Evolutionary conservation across 345 rosid species (phyloP), one percentile per base, ranked within the genome.

Genomic region (Salix exigua): DNA sequence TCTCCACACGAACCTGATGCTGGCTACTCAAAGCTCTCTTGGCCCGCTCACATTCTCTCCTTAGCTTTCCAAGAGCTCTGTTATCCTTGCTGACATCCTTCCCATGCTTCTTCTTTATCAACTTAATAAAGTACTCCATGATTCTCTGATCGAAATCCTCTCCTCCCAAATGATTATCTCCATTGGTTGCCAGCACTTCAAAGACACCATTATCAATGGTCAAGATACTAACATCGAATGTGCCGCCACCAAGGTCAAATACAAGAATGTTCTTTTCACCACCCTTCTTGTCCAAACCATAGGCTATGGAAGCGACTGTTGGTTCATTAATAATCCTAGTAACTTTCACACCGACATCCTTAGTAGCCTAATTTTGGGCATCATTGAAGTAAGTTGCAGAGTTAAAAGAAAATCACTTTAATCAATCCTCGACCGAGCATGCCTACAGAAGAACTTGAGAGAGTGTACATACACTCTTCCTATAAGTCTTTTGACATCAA

Each of bases 81-180:
- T 74, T 82, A 76, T 82, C 84, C 66, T 78, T 71, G 66, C 84
- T 75, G 76, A 82, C 71, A 37, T 82, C 84, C 61, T 82, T 78
- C 10, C 73, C 76, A 38, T 82, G 68, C 78, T 82, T 82, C 74
- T 82, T 82, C 77, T 71, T 82, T 42, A 75, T 75, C 74, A 78
- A 40, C 38, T 82, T 82, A 38, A 82, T 82, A 37, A 82, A 82
- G 71, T 75, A 75, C 37, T 75, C 81, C 85, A 82, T 82, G 23
- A 75, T 35, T 40, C 85, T 78, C 68, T 75, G 85, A 75, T 82
- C 85, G 65, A 82, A 75, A 42, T 78, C 82, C 85, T 78, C 81
- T 31, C 79, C 79, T 75, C 84, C 84, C 69, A 78, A 37, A 71
- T 78, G 84, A 6, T 82, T 74, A 14, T 82, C 82, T 68, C 81